Conservation (phyloP, 1,284 basidiomycete species). For the Coniophora puteana region DNA sequence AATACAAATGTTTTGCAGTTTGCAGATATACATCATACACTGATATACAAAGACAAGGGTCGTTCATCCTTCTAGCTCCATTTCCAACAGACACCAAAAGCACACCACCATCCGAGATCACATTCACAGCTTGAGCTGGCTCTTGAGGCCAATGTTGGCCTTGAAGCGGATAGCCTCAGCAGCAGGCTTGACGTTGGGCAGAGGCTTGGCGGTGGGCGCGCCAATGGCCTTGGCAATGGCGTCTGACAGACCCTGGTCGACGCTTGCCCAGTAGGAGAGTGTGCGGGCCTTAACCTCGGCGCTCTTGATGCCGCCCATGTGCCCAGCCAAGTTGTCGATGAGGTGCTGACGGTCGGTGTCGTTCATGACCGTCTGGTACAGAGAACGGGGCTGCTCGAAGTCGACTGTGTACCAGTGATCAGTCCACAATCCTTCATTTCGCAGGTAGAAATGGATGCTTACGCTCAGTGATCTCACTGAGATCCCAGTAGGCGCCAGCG, state of each 20-base stretch:
- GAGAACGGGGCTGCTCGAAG: slow-evolving; percentile 85
- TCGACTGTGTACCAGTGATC: slow-evolving; percentile 53
- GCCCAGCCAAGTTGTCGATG: slow-evolving; percentile 74
- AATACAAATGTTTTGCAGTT: slow-evolving; percentile 2
- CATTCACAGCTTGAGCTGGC: neutral
- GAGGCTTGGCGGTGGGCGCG: slow-evolving; percentile 51
- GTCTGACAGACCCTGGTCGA: slow-evolving; percentile 70
- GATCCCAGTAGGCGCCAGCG: slow-evolving; percentile 68
- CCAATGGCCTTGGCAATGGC: slow-evolving; percentile 74
- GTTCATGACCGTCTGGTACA: slow-evolving; percentile 79
- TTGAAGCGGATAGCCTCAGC: slow-evolving; percentile 53
- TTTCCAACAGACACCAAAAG: too few species aligned
- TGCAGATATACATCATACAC: too few species aligned
- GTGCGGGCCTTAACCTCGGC: slow-evolving; percentile 64
- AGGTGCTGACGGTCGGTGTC: slow-evolving; percentile 67
- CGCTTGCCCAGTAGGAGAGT: slow-evolving; percentile 81
- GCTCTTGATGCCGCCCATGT: slow-evolving; percentile 67
- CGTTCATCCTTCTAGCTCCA: too few species aligned
- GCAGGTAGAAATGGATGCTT: slow-evolving; percentile 32
- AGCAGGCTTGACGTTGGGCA: slow-evolving; percentile 64
- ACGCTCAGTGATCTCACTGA: slow-evolving; percentile 80
- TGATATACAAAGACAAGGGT: neutral
- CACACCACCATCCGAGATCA: neutral
- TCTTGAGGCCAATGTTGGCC: slow-evolving; percentile 17
- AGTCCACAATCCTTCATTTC: neutral